phyloP scores from a whole-genome alignment of 345 rosid genomes.

The Eucalyptus sideroxylon region DNA sequence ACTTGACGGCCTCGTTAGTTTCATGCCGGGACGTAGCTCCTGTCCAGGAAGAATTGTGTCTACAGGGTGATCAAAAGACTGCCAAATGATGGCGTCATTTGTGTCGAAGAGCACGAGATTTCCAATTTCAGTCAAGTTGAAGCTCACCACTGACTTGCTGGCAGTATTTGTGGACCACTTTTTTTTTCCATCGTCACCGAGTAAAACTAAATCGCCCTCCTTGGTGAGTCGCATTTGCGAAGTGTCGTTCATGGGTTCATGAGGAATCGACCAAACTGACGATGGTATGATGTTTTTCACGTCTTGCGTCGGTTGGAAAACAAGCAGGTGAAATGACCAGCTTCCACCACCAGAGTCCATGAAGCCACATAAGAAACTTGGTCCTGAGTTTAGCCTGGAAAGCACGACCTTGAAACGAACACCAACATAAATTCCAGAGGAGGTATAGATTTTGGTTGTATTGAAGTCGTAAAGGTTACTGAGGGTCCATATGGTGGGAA shows the following conservation, averaged over 20 bases:
- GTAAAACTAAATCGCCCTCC: neutral
- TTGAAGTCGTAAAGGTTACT: neutral
- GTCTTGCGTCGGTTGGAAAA: neutral
- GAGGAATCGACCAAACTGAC: too few relatives aligned
- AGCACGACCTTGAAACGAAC: neutral
- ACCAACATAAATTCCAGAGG: too few relatives aligned
- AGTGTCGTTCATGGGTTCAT: too few relatives aligned
- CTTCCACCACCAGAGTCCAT: accelerated
- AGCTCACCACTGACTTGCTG: too few relatives aligned
- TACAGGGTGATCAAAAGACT: neutral
- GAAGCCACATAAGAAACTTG: neutral
- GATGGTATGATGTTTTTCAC: neutral
- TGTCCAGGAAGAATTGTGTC: neutral
- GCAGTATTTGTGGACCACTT: too few relatives aligned
- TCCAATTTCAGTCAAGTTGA: too few relatives aligned
- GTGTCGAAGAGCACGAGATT: too few relatives aligned
- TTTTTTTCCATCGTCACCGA: neutral
- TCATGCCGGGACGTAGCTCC: neutral
- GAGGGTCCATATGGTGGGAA: neutral
- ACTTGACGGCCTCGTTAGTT: neutral
- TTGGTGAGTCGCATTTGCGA: neutral
- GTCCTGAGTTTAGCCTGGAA: neutral
- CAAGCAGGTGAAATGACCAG: neutral
- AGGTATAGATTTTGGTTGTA: too few relatives aligned
- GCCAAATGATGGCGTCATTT: neutral